Evolutionary conservation across 2,329 filamentous ascomycete genomes (phyloP), one percentile per base, ranked within the genome.

Genomic region (Lachnellula hyalina): DNA sequence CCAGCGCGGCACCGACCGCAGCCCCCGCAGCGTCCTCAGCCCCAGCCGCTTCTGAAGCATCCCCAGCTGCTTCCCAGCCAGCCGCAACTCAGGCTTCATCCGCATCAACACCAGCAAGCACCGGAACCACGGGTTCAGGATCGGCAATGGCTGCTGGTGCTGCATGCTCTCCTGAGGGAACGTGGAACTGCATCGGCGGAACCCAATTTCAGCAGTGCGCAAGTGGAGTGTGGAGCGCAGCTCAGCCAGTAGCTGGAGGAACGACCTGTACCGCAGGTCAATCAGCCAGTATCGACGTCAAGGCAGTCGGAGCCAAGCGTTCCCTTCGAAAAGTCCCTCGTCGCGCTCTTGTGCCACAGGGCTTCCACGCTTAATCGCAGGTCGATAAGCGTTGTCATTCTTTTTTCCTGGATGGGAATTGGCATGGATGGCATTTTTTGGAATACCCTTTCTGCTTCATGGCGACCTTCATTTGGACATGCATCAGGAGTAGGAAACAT

Each of bases 191-290:
- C 59, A 69, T 82, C 6, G 70, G 65, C 0, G 77, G 78, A 14
- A 70, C 65, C 1, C 73, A 74, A 0, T 83, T 75, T 74, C 79
- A 83, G 67, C 78, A 78, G 47, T 83, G 80, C 55, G 80, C 74
- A 7, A 76, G 74, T 2, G 79, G 80, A 8, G 38, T 60, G 0
- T 83, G 80, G 80, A 78, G 78, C 2, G 63, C 68, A 0, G 53
- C 67, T 2, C 72, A 74, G 56, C 42, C 58, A 0, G 62, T 83
- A 12, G 74, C 80, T 0, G 63, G 67, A 0, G 80, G 80, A 1
- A 78, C 77, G 0, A 61, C 54, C 0, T 83, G 80, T 66, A 63
- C 64, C 1, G 51, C 63, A 0, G 80, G 80, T 0, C 67, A 77
- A 55, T 68, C 71, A 2, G 61, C 67, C 6, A 58, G 68, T 0